Evolutionary conservation across 352 stramenopile genomes (phyloP).

Genomic region (Thalassiosira mediterranea): DNA sequence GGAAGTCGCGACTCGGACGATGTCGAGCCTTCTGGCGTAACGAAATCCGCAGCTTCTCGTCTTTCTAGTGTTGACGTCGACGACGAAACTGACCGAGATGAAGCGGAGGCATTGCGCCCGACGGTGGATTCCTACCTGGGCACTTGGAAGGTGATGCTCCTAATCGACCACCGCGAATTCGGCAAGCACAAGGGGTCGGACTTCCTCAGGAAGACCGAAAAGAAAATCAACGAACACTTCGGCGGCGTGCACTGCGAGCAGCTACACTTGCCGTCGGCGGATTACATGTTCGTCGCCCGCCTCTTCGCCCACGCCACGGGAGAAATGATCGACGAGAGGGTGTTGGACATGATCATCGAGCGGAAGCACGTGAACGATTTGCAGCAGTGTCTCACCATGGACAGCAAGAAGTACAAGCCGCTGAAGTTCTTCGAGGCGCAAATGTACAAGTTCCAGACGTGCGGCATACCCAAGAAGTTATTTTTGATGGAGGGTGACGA

Average conservation of each 20-base stretch:
- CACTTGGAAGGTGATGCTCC: conserved; percentile 26
- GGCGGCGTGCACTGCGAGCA: conserved; percentile 18
- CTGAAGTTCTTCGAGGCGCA: conserved; percentile 93
- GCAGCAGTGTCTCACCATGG: conserved; percentile 95
- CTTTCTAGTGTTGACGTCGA: too few species aligned
- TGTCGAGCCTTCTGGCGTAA: too few species aligned
- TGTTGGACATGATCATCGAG: conserved; percentile 92
- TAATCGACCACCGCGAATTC: conserved; percentile 52
- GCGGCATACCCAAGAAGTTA: conserved; percentile 94
- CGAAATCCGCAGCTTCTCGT: too few species aligned
- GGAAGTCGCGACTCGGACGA: too few species aligned
- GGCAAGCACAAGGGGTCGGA: conserved; percentile 14
- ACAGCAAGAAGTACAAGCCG: conserved; percentile 92
- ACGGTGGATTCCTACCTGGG: neutral
- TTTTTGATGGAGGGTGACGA: conserved; percentile 91
- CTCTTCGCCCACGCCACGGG: conserved; percentile 32
- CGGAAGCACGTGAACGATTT: conserved; percentile 96
- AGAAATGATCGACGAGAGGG: conserved; percentile 34
- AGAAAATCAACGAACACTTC: conserved; percentile 37
- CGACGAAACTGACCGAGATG: too few species aligned
- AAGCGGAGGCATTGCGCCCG: neutral
- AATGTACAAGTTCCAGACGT: conserved; percentile 93
- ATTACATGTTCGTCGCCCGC: conserved; percentile 44
- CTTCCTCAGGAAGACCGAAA: conserved; percentile 25
- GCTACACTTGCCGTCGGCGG: conserved; percentile 23